Percentiles rank a stretch among this genome's conserved stretches.
These are phyloP conservation scores for Mycocentrospora acerina DNA, from an alignment of 2,329 filamentous ascomycete genomes.

Conservation along the genomic window DNA sequence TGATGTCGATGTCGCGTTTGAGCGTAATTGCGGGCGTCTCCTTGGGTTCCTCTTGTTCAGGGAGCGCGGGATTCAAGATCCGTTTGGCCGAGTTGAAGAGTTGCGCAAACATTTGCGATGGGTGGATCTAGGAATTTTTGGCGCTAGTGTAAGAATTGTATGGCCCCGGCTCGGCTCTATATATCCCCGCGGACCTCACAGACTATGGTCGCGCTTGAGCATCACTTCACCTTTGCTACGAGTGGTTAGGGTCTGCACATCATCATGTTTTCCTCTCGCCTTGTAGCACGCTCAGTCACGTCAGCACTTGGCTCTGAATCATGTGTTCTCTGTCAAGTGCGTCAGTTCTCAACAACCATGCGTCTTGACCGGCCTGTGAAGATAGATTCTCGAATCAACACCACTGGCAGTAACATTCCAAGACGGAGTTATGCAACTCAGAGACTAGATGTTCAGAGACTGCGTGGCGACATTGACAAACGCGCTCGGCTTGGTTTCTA, in stretches of 20 bases:
- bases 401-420: not conserved
- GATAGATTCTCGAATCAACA: not conserved
- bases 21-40: slow-evolving; percentile 15
- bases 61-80: slow-evolving; percentile 35
- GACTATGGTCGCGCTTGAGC: not conserved
- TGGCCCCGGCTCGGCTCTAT: slow-evolving; percentile 5
- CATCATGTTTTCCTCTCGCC: slow-evolving; percentile 23
- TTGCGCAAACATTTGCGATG: slow-evolving; percentile 33
- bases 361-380: slow-evolving; percentile 8
- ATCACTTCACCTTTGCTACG: not conserved
- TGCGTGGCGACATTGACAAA: slow-evolving; percentile 23
- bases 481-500: slow-evolving; percentile 23
- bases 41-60: slow-evolving; percentile 20
- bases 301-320: slow-evolving; percentile 8
- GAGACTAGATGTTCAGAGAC: slow-evolving; percentile 15
- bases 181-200: too few relatives aligned
- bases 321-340: slow-evolving; percentile 23
- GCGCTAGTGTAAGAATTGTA: too few relatives aligned
- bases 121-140: slow-evolving; percentile 20
- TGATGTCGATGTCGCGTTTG: slow-evolving; percentile 13
- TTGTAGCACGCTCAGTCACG: slow-evolving; percentile 10
- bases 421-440: slow-evolving; percentile 18
- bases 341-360: slow-evolving; percentile 5
- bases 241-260: too few relatives aligned
- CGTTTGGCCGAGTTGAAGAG: slow-evolving; percentile 32